Evolutionary conservation across 345 rosid species (phyloP).

Genomic region (Turritis glabra): DNA sequence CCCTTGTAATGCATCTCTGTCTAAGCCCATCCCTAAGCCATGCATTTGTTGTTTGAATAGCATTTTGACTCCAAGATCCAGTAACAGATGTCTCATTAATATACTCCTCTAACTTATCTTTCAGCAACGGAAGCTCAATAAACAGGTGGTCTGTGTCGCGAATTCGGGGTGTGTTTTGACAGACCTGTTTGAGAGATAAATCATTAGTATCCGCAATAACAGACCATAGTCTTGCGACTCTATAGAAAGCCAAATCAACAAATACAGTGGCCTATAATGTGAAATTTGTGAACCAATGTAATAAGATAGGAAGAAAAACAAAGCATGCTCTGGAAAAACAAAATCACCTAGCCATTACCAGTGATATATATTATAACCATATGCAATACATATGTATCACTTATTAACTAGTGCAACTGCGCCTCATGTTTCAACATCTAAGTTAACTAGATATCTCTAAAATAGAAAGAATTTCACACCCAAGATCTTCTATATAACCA

Average conservation of each 20-base stretch:
- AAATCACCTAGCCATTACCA: constrained; percentile 1
- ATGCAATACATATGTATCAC: constrained; percentile 3
- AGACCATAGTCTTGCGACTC: not conserved
- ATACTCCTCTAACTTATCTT: constrained; percentile 72
- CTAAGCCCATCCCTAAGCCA: constrained; percentile 96
- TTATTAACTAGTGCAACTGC: not conserved
- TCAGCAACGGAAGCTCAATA: constrained; percentile 88
- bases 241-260: not conserved
- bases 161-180: constrained; percentile 62
- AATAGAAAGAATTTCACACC: not conserved
- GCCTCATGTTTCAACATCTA: not conserved
- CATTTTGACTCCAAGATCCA: constrained; percentile 98
- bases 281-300: not conserved
- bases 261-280: not conserved
- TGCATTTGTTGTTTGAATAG: constrained; percentile 79
- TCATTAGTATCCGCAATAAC: not conserved
- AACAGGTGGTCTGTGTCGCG: constrained; percentile 87
- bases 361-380: not conserved
- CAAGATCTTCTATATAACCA: not conserved
- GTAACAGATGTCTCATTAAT: constrained; percentile 62
- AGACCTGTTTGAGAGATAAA: constrained; percentile 51
- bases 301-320: not conserved
- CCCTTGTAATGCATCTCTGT: constrained; percentile 90
- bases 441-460: not conserved
- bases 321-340: constrained; percentile 7